phyloP scores from a whole-genome alignment of 495 filamentous ascomycete genomes.

The Pseudevernia furfuracea region DNA sequence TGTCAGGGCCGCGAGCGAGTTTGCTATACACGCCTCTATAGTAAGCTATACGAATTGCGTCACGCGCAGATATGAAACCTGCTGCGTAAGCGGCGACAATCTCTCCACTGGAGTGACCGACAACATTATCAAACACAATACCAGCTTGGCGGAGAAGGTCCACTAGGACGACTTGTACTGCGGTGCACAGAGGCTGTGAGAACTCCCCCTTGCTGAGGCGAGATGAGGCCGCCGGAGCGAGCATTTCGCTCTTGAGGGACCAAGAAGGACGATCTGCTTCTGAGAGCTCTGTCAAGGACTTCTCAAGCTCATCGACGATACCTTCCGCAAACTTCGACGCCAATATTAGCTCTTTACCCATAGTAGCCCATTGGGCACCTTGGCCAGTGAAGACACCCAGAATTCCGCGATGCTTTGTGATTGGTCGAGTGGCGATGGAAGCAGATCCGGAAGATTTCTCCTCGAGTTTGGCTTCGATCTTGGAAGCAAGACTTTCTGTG shows the following conservation, averaged over 20 bases:
- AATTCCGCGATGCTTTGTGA: not conserved
- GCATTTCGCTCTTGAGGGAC: constrained; percentile 18
- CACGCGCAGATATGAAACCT: constrained; percentile 37
- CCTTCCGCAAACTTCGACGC: not conserved
- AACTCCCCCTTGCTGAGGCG: constrained; percentile 3
- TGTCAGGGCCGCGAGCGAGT: constrained; percentile 24
- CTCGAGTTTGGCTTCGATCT: constrained; percentile 17
- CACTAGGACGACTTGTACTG: constrained; percentile 40
- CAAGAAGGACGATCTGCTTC: constrained; percentile 22
- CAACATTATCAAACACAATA: constrained; percentile 41
- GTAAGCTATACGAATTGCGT: constrained; percentile 35
- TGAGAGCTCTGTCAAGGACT: not conserved
- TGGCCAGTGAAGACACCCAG: constrained; percentile 33
- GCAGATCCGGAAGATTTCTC: constrained; percentile 3
- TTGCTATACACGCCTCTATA: constrained; percentile 29
- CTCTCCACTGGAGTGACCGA: constrained; percentile 59
- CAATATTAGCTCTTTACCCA: constrained; percentile 22
- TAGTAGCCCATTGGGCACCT: constrained; percentile 32
- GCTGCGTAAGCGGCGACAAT: constrained; percentile 56
- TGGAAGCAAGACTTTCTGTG: constrained; percentile 11
- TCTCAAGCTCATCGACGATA: not conserved
- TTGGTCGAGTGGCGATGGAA: constrained; percentile 1
- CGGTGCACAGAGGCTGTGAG: constrained; percentile 33
- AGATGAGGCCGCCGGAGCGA: constrained; percentile 1
- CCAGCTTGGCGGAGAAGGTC: constrained; percentile 48